Percentiles rank a stretch among this genome's conserved stretches.
These are phyloP conservation scores for Diaporthe sp. DNA, from an alignment of 2,329 filamentous ascomycete species.

Conservation along the genomic window DNA sequence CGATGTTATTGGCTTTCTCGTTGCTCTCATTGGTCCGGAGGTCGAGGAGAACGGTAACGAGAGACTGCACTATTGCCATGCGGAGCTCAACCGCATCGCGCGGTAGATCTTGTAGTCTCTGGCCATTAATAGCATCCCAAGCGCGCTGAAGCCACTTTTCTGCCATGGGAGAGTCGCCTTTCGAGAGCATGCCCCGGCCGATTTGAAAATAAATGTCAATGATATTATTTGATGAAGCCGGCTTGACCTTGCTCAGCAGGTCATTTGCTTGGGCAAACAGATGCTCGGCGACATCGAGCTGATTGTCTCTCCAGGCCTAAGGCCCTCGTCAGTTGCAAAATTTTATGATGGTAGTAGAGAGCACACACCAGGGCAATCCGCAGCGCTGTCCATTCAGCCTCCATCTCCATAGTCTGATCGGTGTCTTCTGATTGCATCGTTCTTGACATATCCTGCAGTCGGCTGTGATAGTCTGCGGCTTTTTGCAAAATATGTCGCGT, in stretches of 20 bases:
- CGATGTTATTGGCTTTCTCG: conserved; percentile 67
- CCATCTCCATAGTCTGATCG: conserved; percentile 54
- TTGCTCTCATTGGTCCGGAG: conserved; percentile 58
- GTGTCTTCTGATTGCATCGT: conserved; percentile 49
- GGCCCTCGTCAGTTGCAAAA: neutral
- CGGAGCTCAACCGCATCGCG: conserved; percentile 74
- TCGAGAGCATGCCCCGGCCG: conserved; percentile 70
- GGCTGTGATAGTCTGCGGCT: conserved; percentile 69
- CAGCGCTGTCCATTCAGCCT: conserved; percentile 75
- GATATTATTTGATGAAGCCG: conserved; percentile 69
- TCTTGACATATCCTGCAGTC: conserved; percentile 50
- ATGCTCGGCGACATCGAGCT: conserved; percentile 82
- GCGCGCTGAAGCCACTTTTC: conserved; percentile 82
- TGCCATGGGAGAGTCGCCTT: conserved; percentile 67
- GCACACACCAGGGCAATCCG: conserved; percentile 75
- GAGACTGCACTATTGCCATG: conserved; percentile 74
- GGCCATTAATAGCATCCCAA: conserved; percentile 68
- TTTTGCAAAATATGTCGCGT: conserved; percentile 74
- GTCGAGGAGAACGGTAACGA: conserved; percentile 69
- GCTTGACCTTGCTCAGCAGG: conserved; percentile 57
- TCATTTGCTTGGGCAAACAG: conserved; percentile 74
- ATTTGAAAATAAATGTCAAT: conserved; percentile 80
- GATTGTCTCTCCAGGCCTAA: conserved; percentile 81
- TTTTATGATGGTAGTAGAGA: neutral
- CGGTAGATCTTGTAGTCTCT: conserved; percentile 69